These are phyloP conservation scores for Dictyostelium brefeldianum DNA, from an alignment of 78 protist genomes.

Conservation along the genomic window DNA sequence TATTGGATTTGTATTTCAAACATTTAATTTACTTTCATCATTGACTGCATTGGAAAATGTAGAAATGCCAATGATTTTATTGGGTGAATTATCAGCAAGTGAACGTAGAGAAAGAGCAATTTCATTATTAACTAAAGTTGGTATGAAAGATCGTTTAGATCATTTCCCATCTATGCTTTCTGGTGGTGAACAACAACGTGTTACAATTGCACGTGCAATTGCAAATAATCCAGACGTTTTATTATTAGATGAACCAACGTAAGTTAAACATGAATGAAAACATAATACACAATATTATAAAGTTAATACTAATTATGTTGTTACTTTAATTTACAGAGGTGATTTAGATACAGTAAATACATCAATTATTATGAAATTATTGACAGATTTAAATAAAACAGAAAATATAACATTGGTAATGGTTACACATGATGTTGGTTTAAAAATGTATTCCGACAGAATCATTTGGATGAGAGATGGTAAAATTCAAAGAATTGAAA, in stretches of 20 bases:
- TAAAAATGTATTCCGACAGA: slow-evolving; percentile 91
- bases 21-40: slow-evolving; percentile 96
- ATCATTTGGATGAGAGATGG: slow-evolving; percentile 97
- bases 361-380: slow-evolving; percentile 90
- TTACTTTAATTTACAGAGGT: slow-evolving; percentile 66
- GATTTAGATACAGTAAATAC: slow-evolving; percentile 97
- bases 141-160: slow-evolving; percentile 90
- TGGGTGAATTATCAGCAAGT: slow-evolving; percentile 84
- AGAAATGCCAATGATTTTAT: slow-evolving; percentile 95
- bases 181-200: slow-evolving; percentile 98
- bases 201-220: slow-evolving; percentile 96
- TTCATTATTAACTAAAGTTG: slow-evolving; percentile 82
- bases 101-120: slow-evolving; percentile 83
- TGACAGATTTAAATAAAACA: slow-evolving; percentile 87
- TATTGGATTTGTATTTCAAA: slow-evolving; percentile 96
- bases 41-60: slow-evolving; percentile 97
- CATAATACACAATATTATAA: not conserved
- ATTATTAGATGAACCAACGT: slow-evolving; percentile 97
- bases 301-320: not conserved
- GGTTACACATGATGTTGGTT: slow-evolving; percentile 98
- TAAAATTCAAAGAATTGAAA: slow-evolving; percentile 85
- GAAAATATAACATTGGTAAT: slow-evolving; percentile 94
- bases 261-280: not conserved
- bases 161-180: slow-evolving; percentile 93
- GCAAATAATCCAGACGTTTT: slow-evolving; percentile 95